Base-by-base conservation (phyloP, 257 asterid genomes). In the Dorcoceras hygrometricum region DNA sequence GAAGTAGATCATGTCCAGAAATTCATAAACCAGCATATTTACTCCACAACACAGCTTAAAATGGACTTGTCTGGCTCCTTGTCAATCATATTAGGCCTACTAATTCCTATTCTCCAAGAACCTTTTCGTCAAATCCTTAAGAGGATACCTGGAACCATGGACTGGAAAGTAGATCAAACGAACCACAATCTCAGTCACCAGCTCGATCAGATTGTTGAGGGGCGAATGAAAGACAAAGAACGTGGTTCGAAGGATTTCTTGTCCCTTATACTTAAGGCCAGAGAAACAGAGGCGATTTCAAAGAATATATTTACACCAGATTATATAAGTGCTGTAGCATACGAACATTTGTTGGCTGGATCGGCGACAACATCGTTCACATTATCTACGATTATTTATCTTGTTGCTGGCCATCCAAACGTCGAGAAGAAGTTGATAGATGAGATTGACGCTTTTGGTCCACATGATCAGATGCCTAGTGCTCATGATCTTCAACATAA, bases 21-120 rank as follows among this genome's bases (percentile, higher is more conserved):
- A 46, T 94, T 94, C 85, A 79, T 94, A 58, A 77, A 90, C 23
- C 96, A 94, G 28, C 99, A 94, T 71, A 81, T 87, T 50, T 94
- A 94, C 81, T 87, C 99, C 48, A 94, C 99, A 27, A 73, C 91
- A 24, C 92, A 88, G 76, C 95, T 94, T 19, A 94, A 94, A 79
- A 94, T 94, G 99, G 99, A 90, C 73, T 78, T 94, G 53, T 83
- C 97, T 0, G 99, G 96, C 66, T 90, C 97, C 18, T 71, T 90
- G 5, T 94, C 97, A 1, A 88, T 88, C 73, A 80, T 89, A 67
- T 9, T 90, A 60, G 99, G 99, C 64, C 73, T 94, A 24, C 85
- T 90, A 6, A 60, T 88, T 23, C 97, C 99, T 5, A 29, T 88
- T 31, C 82, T 90, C 12, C 97, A 90, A 39, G 97, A 94, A 57